Evolutionary conservation across 108 stramenopile genomes (phyloP).

Genomic region (Skeletonema menzelii): DNA sequence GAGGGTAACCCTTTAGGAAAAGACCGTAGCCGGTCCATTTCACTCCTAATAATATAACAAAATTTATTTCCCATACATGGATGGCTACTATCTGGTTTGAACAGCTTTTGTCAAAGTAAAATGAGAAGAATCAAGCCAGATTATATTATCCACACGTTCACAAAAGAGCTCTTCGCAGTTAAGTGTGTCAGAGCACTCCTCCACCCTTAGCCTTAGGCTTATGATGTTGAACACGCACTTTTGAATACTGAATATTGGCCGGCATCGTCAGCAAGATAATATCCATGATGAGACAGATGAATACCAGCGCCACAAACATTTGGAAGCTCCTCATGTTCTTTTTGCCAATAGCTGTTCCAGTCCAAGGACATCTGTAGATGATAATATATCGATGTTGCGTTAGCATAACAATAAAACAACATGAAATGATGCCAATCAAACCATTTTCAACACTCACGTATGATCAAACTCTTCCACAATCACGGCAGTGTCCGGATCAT

Average conservation of each 20-base stretch:
- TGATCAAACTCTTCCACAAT: constrained; percentile 91
- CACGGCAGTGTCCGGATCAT: constrained; percentile 83
- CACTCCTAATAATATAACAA: too few species aligned
- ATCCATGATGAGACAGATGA: constrained; percentile 64
- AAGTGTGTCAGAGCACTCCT: background rate
- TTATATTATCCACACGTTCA: background rate
- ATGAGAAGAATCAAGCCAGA: background rate
- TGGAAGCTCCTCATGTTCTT: constrained; percentile 81
- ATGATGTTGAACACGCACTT: too few species aligned
- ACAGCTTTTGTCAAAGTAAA: too few species aligned
- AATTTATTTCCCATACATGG: too few species aligned
- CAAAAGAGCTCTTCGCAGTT: background rate
- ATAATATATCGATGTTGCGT: background rate
- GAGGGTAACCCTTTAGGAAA: too few species aligned
- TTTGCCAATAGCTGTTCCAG: constrained; percentile 82
- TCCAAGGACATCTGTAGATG: constrained; percentile 56
- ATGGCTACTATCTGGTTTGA: too few species aligned
- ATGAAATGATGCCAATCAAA: background rate
- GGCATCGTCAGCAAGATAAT: constrained; percentile 39
- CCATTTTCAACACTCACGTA: constrained; percentile 65
- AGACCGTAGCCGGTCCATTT: too few species aligned
- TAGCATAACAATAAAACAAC: constrained; percentile 1
- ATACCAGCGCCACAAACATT: constrained; percentile 67
- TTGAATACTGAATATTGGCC: background rate
- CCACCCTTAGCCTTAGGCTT: too few species aligned